Conservation (phyloP, 768 basidiomycete species). For the Pleurotus pulmonarius region DNA sequence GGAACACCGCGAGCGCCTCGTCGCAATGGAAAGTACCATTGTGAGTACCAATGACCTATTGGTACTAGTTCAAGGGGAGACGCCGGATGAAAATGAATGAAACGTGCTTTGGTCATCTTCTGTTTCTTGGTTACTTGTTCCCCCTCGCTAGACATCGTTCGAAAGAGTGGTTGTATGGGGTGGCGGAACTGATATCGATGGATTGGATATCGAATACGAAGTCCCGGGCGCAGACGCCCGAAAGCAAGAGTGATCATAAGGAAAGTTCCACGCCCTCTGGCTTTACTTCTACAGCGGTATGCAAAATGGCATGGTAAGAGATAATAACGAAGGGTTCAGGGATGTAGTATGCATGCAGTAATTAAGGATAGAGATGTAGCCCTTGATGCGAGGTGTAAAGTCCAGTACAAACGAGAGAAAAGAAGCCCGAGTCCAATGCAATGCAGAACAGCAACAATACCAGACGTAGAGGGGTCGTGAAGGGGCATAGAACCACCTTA, state of each 20-base stretch:
- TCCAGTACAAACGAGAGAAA: no score
- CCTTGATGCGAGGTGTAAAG: not conserved
- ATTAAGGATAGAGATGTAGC: not conserved
- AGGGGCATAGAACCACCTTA: conserved; percentile 20
- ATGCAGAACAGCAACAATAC: no score
- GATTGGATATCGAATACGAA: not conserved
- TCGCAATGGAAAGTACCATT: conserved; percentile 97
- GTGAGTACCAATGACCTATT: conserved; percentile 86
- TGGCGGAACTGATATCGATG: not conserved
- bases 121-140: conserved; percentile 23
- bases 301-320: not conserved
- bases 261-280: not conserved
- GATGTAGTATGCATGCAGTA: not conserved
- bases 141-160: conserved; percentile 5
- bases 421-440: no score
- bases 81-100: conserved; percentile 2
- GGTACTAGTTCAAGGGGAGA: not conserved
- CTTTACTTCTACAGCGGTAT: not conserved
- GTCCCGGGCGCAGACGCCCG: not conserved
- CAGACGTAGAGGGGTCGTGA: no score
- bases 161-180: not conserved
- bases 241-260: conserved; percentile 1
- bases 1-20: conserved; percentile 90
- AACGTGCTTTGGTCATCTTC: conserved; percentile 38
- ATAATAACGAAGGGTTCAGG: not conserved